phyloP scores from a whole-genome alignment of 2,329 filamentous ascomycete genomes.

The Talaromyces sp. region DNA sequence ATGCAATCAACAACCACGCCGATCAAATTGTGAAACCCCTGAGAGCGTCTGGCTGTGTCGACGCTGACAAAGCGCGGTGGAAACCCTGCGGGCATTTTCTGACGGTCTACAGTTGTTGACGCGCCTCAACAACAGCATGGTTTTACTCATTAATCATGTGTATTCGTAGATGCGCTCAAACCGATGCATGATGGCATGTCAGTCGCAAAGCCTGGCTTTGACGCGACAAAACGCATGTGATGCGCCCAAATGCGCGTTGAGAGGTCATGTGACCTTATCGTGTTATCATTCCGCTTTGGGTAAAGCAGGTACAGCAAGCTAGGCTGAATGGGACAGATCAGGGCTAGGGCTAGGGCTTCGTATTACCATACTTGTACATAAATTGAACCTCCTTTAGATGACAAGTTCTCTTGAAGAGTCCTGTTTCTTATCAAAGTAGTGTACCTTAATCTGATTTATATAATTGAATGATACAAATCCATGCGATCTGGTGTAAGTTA shows the following conservation, averaged over 20 bases:
- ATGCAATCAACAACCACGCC: conserved; percentile 68
- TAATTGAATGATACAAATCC: too few species aligned
- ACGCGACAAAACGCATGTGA: neutral
- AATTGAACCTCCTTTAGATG: neutral
- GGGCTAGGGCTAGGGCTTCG: neutral
- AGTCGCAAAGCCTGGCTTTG: neutral
- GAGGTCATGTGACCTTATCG: conserved; percentile 1
- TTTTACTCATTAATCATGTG: neutral
- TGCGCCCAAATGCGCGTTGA: neutral
- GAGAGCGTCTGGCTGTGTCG: conserved; percentile 43
- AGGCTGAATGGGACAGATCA: neutral
- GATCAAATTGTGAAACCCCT: conserved; percentile 55
- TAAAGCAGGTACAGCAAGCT: neutral
- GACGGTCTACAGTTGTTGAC: neutral
- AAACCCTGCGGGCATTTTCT: conserved; percentile 25
- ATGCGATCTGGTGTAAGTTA: too few species aligned
- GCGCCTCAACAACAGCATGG: neutral
- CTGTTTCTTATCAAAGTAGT: too few species aligned
- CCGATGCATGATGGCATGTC: neutral
- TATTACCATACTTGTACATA: neutral
- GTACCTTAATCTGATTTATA: too few species aligned
- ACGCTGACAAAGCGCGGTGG: conserved; percentile 48
- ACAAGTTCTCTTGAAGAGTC: too few species aligned
- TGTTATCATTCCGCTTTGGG: neutral
- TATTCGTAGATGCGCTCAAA: neutral